Base-by-base conservation (phyloP, 179 eudicot genomes). In the Silene noctiflora region DNA sequence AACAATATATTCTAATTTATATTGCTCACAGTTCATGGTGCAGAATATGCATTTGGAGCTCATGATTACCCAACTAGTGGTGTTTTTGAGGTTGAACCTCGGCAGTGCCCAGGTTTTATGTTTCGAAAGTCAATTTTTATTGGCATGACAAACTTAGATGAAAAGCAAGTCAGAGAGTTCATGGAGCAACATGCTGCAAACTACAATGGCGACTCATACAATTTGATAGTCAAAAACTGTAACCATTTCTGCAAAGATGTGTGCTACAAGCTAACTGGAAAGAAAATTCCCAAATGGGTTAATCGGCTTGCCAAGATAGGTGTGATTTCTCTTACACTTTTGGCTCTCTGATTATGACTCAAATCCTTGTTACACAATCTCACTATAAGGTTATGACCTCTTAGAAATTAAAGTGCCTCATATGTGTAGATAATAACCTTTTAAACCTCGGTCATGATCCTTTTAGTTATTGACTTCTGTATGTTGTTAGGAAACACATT, bases 1-100 rank as follows among this genome's bases (percentile, higher is more conserved):
- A 71, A 71, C 16, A 2, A 16, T 7, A 4, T 12, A 31, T 48
- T 69, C 61, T 68, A 42, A 17, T 51, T 13, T 24, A 12, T 51
- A 72, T n/a, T 20, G 13, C 78, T 86, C 59, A 72, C 90, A 95
- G 99, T 93, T 63, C 91, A 95, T 82, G 98, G 97, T 29, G 91
- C 87, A 59, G 98, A 94, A 78, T 94, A 94, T 72, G 98, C 98
- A 29, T 95, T 93, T 82, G 99, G 99, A 63, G 99, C 99, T 78
- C 99, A 95, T 76, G 99, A 93, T 76, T 90, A 77, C 78, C 89
- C 99, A 17, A 87, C 91, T 7, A 95, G 99, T 78, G 99, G 99
- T 42, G 92, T 95, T 29, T 95, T 95, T 79, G 99, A 93, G 83
- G 99, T 95, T 58, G 99, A 91, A 72, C 99, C 99, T 33, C 93